Conservation (phyloP, 2,329 filamentous ascomycete species). For the Zymoseptoria crescenta region DNA sequence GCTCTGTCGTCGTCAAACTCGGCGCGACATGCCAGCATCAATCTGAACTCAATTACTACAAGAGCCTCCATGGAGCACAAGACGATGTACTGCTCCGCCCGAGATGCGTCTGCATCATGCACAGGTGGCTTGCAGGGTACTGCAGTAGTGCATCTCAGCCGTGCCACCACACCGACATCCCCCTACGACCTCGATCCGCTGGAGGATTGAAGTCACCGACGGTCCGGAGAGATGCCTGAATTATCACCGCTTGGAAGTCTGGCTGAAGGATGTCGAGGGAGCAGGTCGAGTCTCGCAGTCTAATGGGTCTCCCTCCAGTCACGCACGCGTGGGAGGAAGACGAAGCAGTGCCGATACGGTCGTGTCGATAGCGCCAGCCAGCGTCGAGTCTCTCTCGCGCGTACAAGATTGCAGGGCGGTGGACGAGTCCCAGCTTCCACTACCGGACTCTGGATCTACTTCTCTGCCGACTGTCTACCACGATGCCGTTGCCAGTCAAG, state of each 20-base stretch:
- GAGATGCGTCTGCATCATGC: neutral
- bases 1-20: neutral
- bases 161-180: neutral
- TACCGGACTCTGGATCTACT: neutral
- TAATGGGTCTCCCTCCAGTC: neutral
- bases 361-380: neutral
- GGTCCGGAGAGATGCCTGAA: neutral
- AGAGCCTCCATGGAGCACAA: neutral
- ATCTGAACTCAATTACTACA: too few relatives aligned
- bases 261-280: neutral
- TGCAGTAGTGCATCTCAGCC: neutral
- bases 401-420: neutral
- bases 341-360: neutral
- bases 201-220: neutral
- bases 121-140: neutral
- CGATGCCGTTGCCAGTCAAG: too few relatives aligned
- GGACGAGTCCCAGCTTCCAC: neutral
- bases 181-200: neutral
- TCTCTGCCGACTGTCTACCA: neutral
- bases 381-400: neutral
- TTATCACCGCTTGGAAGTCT: neutral
- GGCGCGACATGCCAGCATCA: too few relatives aligned
- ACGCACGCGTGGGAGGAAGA: neutral
- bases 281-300: neutral
- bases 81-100: neutral